Evolutionary conservation across 768 basidiomycete genomes (phyloP), one percentile per base, ranked within the genome.

Genomic region (Tylopilus felleus): DNA sequence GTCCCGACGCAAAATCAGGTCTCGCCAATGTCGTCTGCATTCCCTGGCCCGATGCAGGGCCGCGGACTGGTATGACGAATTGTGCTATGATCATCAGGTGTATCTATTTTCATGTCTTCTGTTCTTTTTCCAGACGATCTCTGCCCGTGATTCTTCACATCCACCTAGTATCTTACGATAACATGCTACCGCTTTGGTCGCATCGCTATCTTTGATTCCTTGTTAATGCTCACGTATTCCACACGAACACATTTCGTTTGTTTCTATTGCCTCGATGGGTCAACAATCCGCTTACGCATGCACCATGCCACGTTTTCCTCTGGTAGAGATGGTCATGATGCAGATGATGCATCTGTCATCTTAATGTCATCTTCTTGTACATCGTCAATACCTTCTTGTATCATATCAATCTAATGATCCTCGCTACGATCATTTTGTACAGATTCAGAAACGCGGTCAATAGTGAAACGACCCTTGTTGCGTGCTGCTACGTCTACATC

Each of bases 11-110:
- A 79, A 62, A 65, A 77, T 48, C 78, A 78, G 57, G 74, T 80
- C 22, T 91, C 89, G 17, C 90, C 90, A 0, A 83, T 92, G 86
- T 90, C 88, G 16, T 88, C 88, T 22, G 90, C 88, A 39, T 91
- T 92, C 71, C 90, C 64, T 36, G 65, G 52, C 17, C 62, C 90
- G 13, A 47, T 49, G 47, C 70, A 67, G 51, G 59, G 40, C 23
- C 67, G 66, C 12, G 64, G 60, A 50, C 47, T 44, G 19, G 47
- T 52, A 52, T 69, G 55, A 65, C 50, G 47, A 58, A 51, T 36
- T 56, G 48, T 56, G 58, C 42, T 25, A 39, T 31, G 13, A 46
- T 51, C 55, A 53, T 36, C 40, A 10, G n/a, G 59, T 61, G 56
- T 65, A 66, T 67, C 57, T 66, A 62, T 61, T 38, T 49, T 53